Base-by-base conservation (phyloP, 495 filamentous ascomycete species). In the Aspergillus ellipticus region DNA sequence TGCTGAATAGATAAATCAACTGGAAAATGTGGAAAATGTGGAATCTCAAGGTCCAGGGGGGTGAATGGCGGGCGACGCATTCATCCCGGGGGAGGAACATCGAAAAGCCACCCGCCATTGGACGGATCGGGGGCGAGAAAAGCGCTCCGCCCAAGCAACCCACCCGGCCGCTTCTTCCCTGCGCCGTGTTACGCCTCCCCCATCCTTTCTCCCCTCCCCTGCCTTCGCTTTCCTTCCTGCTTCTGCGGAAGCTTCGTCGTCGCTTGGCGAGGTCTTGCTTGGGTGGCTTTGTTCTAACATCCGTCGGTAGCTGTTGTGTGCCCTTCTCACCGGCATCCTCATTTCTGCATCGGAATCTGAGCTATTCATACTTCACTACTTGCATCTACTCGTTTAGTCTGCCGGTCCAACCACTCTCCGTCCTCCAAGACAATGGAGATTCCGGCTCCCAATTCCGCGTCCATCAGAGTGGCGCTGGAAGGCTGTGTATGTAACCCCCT, bases 401-500 rank as follows among this genome's bases (percentile, higher is more conserved):
- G 28, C 15, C 24, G 26, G 9, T 24, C 19, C 16, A n/a, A 9
- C 11, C 31, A 19, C 28, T 41, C 21, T 47, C 11, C 31, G 15
- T 20, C 31, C 21, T 47, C 37, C 45, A 37, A 28, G 15, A 56
- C 7, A 29, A 65, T 63, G 54, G 54, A 59, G 35, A 31, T 48
- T 19, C 26, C 42, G 20, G 49, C 39, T 16, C 31, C 54, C 1
- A 53, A 45, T 16, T 37, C 56, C 24, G 33, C 52, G 6, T 66
- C 60, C 37, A 39, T 85, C 46, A 75, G 83, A 16, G 74, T 88
- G 29, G 85, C 83, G 29, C 70, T 92, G 1, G 87, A 93, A 74
- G 92, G 92, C 55, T 96, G 92, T 70, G 89, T 95, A 76, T 74
- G 86, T 71, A 21, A 26, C 37, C 29, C 19, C 7, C 4, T 22